Percentiles rank a stretch among this genome's conserved stretches.
These are phyloP conservation scores for Botrytis pseudocinerea DNA, from an alignment of 2,329 filamentous ascomycete species.

Conservation along the genomic window DNA sequence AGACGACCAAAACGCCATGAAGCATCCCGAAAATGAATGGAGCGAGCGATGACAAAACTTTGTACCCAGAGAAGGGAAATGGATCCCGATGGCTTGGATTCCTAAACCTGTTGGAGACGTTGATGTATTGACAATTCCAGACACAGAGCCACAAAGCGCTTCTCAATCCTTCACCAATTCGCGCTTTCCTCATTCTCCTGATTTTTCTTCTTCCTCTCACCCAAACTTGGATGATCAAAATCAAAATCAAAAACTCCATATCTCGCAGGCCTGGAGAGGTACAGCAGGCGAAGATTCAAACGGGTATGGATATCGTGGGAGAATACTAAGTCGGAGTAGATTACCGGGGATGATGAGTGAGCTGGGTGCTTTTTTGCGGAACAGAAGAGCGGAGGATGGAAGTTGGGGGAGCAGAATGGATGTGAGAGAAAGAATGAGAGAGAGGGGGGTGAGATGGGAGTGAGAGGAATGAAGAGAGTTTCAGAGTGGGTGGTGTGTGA, in stretches of 20 bases:
- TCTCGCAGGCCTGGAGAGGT: background rate
- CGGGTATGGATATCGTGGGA: slow-evolving; percentile 21
- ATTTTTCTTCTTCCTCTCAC: background rate
- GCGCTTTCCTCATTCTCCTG: background rate
- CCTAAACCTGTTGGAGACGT: slow-evolving; percentile 25
- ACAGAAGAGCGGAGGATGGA: too few species aligned
- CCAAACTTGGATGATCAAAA: background rate
- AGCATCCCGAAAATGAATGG: background rate
- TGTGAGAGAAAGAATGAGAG: background rate
- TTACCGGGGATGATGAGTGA: slow-evolving; percentile 31
- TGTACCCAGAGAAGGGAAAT: background rate
- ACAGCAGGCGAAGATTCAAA: slow-evolving; percentile 5
- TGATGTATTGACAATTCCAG: background rate
- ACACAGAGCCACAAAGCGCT: background rate
- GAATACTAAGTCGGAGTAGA: slow-evolving; percentile 14
- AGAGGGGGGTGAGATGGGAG: background rate
- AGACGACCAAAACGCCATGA: background rate
- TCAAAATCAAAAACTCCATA: background rate
- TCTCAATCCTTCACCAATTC: background rate
- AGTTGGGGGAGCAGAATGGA: background rate
- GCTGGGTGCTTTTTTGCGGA: slow-evolving; percentile 14
- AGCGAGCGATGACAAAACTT: background rate
- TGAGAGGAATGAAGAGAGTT: background rate
- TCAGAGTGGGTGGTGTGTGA: background rate
- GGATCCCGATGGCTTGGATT: slow-evolving; percentile 32